Base-by-base conservation (phyloP, 106 monocot species). In the Dendrobium huoshanense region DNA sequence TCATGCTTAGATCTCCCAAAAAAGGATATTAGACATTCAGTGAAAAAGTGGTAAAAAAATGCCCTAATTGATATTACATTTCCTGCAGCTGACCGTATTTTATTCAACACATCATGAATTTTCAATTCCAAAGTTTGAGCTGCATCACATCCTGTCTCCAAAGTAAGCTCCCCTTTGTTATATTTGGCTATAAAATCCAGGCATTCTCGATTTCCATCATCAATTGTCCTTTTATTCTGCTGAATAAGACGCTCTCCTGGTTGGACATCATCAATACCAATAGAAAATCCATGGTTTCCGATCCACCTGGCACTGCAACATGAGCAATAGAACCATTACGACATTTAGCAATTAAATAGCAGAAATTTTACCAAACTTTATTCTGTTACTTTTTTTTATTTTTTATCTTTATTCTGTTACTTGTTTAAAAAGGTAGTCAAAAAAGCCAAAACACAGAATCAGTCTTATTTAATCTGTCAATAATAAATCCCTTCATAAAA, bases 231-330 rank as follows among this genome's bases (percentile, higher is more conserved):
- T 29, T 87, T 99, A 67, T 90, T 99, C 78, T 93, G 78, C 44
- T 81, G 78, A 73, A 82, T 91, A 24, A 99, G 86, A 77, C 48
- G 17, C 41, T 93, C 91, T 59, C 91, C 95, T 11, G 99, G 99
- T 82, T 95, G 91, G 65, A 99, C 91, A 84, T 99, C 99, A 80
- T 99, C 93, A 67, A 99, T 88, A 42, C 99, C 99, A 80, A 99
- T 95, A 61, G 99, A 95, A 82, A 99, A 95, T 37, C 99, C 99
- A 99, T 95, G 99, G 80, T 99, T 95, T 22, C 99, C 99, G 73
- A 99, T 99, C 95, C 95, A 99, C 75, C 99, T 88, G 19, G 99
- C 95, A 91, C 99, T 99, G 84, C 78, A 85, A 77, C 7, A 82
- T 44, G 75, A 31, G 24, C 43, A 41, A 16, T 70, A 70, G 70